phyloP scores from a whole-genome alignment of 257 asterid species.

The Striga asiatica region DNA sequence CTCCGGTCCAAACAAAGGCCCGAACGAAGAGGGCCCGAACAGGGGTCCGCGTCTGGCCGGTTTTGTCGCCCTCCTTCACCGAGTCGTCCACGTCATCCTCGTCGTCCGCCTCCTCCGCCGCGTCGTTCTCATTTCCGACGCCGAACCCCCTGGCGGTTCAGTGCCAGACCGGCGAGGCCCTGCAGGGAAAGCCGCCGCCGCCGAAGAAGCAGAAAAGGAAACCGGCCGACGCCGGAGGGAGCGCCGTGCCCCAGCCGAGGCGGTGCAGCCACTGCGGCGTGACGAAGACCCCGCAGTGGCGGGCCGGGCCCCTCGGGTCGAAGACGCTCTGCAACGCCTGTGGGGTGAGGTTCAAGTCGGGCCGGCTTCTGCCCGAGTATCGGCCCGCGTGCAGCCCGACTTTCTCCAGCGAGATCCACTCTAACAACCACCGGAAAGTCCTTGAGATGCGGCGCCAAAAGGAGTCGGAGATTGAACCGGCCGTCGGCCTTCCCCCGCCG shows the following conservation, averaged over 20 bases:
- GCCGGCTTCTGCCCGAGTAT: constrained; percentile 54
- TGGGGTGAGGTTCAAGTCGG: constrained; percentile 57
- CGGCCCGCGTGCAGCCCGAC: constrained; percentile 69
- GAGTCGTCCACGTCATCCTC: constrained; percentile 64
- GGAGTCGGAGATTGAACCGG: constrained; percentile 30
- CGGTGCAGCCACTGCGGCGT: constrained; percentile 56
- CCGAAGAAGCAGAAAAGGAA: constrained; percentile 27
- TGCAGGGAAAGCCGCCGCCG: constrained; percentile 16
- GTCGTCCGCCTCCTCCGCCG: constrained; percentile 40
- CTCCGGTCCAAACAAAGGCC: constrained; percentile 84
- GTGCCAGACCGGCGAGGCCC: constrained; percentile 34
- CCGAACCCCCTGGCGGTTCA: constrained; percentile 23
- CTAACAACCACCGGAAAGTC: constrained; percentile 53
- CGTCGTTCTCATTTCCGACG: constrained; percentile 35
- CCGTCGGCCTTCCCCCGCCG: constrained; percentile 17
- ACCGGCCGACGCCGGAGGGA: constrained; percentile 2
- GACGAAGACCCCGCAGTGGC: constrained; percentile 64
- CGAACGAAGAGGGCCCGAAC: constrained; percentile 72
- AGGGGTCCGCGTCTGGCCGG: constrained; percentile 64
- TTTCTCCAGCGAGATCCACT: constrained; percentile 41
- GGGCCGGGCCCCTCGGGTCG: constrained; percentile 57
- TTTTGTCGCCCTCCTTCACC: constrained; percentile 43
- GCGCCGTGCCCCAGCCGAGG: constrained; percentile 25
- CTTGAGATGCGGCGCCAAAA: constrained; percentile 51
- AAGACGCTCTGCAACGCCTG: constrained; percentile 54